phyloP scores from a whole-genome alignment of 805 yeast species.

The Saitoella complicata region DNA sequence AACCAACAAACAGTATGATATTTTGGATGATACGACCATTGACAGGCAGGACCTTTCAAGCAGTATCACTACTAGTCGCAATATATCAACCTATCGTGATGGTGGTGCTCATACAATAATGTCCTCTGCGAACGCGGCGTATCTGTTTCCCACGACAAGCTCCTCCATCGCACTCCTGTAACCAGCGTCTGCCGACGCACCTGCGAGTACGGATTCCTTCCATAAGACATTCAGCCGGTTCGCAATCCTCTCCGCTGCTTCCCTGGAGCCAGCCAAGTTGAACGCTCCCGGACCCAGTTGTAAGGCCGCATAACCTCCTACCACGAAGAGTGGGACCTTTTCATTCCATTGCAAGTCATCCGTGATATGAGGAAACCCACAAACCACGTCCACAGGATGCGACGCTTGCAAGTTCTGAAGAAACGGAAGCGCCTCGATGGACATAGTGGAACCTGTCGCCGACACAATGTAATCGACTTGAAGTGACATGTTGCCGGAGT shows the following conservation, averaged over 20 bases:
- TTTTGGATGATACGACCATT: too few relatives aligned
- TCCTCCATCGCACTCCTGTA: background rate
- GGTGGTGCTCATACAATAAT: background rate
- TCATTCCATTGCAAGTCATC: constrained; percentile 30
- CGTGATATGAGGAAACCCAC: constrained; percentile 29
- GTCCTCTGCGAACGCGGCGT: background rate
- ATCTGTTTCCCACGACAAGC: background rate
- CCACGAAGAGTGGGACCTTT: constrained; percentile 26
- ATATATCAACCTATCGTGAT: too few relatives aligned
- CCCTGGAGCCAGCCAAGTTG: constrained; percentile 31
- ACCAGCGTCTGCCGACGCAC: background rate
- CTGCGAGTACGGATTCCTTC: background rate
- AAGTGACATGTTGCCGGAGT: constrained; percentile 2
- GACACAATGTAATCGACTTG: constrained; percentile 24
- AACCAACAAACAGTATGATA: too few relatives aligned
- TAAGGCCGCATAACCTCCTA: constrained; percentile 29
- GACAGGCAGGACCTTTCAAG: too few relatives aligned
- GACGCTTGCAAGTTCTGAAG: constrained; percentile 19
- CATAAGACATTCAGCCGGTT: background rate
- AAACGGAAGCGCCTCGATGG: constrained; percentile 20
- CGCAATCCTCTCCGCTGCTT: constrained; percentile 31
- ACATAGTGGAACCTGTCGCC: constrained; percentile 28
- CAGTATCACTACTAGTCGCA: too few relatives aligned
- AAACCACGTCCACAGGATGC: constrained; percentile 22
- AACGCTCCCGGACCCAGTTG: constrained; percentile 32